Conservation (phyloP, 257 asterid species). For the Gentiana dahurica region DNA sequence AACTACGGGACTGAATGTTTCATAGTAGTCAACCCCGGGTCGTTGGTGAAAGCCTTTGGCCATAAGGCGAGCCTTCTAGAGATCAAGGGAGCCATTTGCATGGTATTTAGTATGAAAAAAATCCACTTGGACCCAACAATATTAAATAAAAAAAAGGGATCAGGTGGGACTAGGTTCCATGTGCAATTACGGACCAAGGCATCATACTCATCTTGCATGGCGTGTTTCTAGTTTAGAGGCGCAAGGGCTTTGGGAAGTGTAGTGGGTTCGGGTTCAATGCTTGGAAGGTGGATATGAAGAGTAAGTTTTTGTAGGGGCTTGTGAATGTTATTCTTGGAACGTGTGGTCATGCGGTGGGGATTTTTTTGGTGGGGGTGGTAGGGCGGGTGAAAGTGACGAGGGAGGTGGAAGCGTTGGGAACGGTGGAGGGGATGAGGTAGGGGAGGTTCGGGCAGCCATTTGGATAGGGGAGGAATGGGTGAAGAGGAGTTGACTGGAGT, state of each 20-base stretch:
- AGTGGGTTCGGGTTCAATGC: not conserved
- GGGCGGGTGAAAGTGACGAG: no score
- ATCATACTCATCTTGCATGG: conserved; percentile 1
- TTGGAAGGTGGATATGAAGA: not conserved
- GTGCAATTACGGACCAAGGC: not conserved
- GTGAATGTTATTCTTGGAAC: not conserved
- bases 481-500: not conserved
- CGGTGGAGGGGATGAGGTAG: not conserved
- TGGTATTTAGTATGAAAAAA: not conserved
- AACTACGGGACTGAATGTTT: no score
- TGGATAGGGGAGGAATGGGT: no score
- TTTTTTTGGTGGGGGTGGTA: no score
- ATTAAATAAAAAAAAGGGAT: not conserved
- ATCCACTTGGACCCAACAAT: no score
- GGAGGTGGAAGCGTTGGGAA: not conserved
- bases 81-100: not conserved
- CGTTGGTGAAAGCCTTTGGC: no score
- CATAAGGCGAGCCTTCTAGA: no score
- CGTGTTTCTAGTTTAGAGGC: not conserved
- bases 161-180: not conserved
- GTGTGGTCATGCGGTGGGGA: no score
- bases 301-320: not conserved
- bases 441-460: no score
- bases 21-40: no score
- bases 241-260: not conserved